Evolutionary conservation across 2,329 filamentous ascomycete genomes (phyloP).

Genomic region (Fusarium sp.): DNA sequence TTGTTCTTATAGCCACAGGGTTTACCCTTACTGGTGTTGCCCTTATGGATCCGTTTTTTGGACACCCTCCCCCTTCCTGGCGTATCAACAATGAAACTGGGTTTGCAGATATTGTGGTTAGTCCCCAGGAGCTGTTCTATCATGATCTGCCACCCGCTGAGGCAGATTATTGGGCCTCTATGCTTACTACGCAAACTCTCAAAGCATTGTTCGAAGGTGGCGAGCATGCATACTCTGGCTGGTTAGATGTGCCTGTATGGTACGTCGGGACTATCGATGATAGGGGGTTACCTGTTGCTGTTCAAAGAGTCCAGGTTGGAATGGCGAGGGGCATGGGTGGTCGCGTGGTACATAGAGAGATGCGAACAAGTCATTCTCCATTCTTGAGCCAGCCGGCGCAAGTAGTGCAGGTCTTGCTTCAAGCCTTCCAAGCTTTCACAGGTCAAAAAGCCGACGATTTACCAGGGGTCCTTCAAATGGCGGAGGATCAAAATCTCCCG

Average conservation of each 20-base stretch:
- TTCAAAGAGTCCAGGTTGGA: neutral
- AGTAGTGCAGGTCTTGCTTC: neutral
- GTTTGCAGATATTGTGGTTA: neutral
- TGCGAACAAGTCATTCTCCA: neutral
- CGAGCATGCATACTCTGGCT: neutral
- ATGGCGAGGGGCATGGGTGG: neutral
- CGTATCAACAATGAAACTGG: conserved; percentile 1
- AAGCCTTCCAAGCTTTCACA: neutral
- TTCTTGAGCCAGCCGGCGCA: neutral
- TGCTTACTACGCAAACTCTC: conserved; percentile 4
- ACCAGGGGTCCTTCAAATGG: fast-evolving
- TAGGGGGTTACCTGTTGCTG: neutral
- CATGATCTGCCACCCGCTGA: neutral
- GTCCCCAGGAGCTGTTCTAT: neutral
- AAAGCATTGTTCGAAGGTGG: neutral
- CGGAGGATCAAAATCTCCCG: neutral
- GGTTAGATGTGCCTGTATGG: neutral
- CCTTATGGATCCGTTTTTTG: neutral
- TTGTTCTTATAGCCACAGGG: neutral
- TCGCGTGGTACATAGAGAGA: neutral
- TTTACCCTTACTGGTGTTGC: neutral
- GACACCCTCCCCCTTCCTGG: neutral
- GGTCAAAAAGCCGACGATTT: neutral
- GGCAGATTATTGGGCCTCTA: neutral
- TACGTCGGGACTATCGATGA: neutral